phyloP scores from a whole-genome alignment of 192 early-diverging fungal species.

The Powellomyces hirtus region DNA sequence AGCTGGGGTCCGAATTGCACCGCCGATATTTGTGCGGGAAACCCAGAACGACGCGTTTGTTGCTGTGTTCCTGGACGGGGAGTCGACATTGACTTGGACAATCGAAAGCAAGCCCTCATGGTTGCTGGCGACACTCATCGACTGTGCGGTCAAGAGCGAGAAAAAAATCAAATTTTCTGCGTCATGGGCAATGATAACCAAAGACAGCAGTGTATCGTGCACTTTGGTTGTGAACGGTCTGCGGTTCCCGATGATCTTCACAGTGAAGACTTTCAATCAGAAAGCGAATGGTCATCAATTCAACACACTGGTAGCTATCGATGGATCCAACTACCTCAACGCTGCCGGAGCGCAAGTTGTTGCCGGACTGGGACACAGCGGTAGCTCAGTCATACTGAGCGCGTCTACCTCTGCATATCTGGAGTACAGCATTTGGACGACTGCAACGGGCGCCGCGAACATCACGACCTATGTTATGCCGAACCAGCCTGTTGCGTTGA shows the following conservation, averaged over 20 bases:
- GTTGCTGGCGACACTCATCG: not conserved
- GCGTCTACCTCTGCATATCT: not conserved
- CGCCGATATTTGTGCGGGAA: not conserved
- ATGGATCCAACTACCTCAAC: not conserved
- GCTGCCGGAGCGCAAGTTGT: not conserved
- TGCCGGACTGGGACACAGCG: not conserved
- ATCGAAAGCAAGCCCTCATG: not conserved
- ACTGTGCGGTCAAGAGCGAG: not conserved
- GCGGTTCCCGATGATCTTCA: not conserved
- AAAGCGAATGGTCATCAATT: not conserved
- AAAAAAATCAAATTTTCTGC: not conserved
- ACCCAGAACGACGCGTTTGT: not conserved
- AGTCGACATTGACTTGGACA: not conserved
- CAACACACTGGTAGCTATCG: not conserved
- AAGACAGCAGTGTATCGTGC: not conserved
- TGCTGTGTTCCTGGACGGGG: not conserved
- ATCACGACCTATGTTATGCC: constrained; percentile 1
- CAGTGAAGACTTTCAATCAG: not conserved
- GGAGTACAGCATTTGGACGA: not conserved
- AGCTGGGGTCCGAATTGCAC: not conserved
- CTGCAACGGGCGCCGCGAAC: not conserved
- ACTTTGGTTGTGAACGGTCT: not conserved
- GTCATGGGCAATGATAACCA: not conserved
- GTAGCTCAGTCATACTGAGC: not conserved
- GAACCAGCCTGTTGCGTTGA: not conserved